phyloP scores from a whole-genome alignment of 2,329 filamentous ascomycete species.

The Phyllosticta paracitricarpa region DNA sequence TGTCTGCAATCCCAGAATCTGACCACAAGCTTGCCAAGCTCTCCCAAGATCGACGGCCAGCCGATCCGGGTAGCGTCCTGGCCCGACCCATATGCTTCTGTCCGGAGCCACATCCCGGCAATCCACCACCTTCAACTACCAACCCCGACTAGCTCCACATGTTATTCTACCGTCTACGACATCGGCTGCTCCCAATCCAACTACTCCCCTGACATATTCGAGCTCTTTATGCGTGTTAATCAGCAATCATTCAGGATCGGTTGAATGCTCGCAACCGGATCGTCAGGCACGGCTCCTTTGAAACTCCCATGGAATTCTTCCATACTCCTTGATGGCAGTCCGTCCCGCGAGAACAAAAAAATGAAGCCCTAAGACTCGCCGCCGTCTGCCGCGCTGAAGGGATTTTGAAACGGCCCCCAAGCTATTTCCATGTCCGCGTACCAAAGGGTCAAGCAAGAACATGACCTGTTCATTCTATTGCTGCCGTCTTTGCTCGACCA shows the following conservation, averaged over 20 bases:
- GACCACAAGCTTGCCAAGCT: not conserved
- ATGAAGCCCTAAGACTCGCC: not conserved
- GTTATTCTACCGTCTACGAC: not conserved
- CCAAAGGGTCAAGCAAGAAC: not conserved
- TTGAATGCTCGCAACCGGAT: not conserved
- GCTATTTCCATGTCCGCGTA: not conserved
- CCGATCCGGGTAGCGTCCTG: not conserved
- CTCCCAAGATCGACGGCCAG: not conserved
- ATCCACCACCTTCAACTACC: not conserved
- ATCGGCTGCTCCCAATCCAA: not conserved
- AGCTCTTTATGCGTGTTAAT: not conserved
- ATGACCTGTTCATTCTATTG: not conserved
- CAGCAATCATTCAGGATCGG: not conserved
- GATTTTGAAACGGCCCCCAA: not conserved
- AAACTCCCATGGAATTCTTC: not conserved
- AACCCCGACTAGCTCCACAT: not conserved
- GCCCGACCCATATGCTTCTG: not conserved
- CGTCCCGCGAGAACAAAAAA: not conserved
- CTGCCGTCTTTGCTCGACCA: not conserved
- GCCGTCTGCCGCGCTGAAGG: not conserved
- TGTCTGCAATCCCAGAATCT: not conserved
- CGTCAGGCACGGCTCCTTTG: not conserved
- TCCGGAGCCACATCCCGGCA: not conserved
- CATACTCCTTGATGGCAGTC: not conserved
- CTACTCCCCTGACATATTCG: not conserved